Base-by-base conservation (phyloP, 768 basidiomycete species). In the Coprinellus micaceus region DNA sequence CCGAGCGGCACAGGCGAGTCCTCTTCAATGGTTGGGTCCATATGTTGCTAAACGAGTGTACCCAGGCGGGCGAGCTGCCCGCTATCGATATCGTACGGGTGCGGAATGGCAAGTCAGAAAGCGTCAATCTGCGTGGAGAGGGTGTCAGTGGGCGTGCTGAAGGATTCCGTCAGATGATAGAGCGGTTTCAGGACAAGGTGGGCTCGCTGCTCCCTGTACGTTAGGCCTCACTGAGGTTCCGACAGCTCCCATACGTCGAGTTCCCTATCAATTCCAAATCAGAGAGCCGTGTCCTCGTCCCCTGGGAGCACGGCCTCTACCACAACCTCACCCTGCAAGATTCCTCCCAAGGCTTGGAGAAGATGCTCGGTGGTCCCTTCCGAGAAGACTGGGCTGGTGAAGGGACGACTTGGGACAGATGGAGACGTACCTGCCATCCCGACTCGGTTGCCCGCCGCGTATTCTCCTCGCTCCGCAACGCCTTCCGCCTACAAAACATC, bases 331-430 rank as follows among this genome's bases (percentile, higher is more conserved):
- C 90, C 11, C 45, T 54, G 2, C 64, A 72, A 53, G 66, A 72
- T 56, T 74, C 71, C 0, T 72, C 71, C 25, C 60, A 65, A 68
- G 37, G 52, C 54, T 68, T 83, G 48, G 68, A 75, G 58, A 63
- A 73, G 15, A 74, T 83, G 64, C 69, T 87, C 19, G 78, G 76
- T 15, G 76, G 77, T 10, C 68, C 69, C 11, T 90, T 91, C 64
- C 73, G 77, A 24, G 79, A 89, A 7, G 91, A 92, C 67, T 96
- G 94, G 94, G 71, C 72, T 28, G 84, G 83, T 13, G 73, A 82
- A 44, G 89, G 91, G 2, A 83, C 71, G 37, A 90, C 94, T 43
- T 96, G 94, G 94, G 91, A 95, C 52, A 83, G 89, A 0, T 94
- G 84, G 74, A 82, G 94, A 17, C 82, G 90, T 15, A 89, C 91